Evolutionary conservation across 805 yeast genomes (phyloP), one percentile per base, ranked within the genome.

Genomic region (Saturnispora serradocipensis): DNA sequence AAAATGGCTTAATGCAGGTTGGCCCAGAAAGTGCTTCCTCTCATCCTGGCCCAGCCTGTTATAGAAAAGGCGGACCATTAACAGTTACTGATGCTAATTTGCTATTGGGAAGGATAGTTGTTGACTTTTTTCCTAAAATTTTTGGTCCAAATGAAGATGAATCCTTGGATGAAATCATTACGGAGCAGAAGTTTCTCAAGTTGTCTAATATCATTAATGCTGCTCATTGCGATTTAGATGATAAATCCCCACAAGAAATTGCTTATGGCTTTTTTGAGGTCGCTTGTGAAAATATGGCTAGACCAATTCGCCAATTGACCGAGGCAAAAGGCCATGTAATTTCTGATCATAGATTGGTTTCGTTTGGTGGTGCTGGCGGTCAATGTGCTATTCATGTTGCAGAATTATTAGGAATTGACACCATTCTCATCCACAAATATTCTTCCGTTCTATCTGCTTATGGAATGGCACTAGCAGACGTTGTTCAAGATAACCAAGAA

Each of bases 291-390:
- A 72, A 89, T 1, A 88, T 88, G 96, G 86, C 93, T n/a, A 76
- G 95, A 55, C 96, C 96, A 2, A 86, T 88, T 50, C 74, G 96
- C 53, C 82, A 85, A 42, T 69, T 88, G 49, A 88, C 96, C 0
- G 96, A 88, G 63, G 87, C 91, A 2, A 86, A 82, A 61, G 96
- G 96, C 4, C 80, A 81, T 61, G 73, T 78, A 42, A 74, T 81
- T 0, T 64, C 84, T 9, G 70, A 76, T 10, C 96, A 88, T 64
- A 70, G 84, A 53, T 68, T 88, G 53, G 95, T 89, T 1, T 77
- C 91, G 2, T 88, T 88, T 68, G 96, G 96, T 45, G 96, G 96
- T 46, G 95, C 95, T 25, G 96, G 96, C 50, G 96, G 96, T 8
- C 96, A 88, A 67, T 90, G 86, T 66, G 90, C 93, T 2, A 81